A percentile compares a stretch with the other conserved stretches of the same genome.
phyloP scores from a whole-genome alignment of 2,329 filamentous ascomycete genomes.

The Zarea fungicola region DNA sequence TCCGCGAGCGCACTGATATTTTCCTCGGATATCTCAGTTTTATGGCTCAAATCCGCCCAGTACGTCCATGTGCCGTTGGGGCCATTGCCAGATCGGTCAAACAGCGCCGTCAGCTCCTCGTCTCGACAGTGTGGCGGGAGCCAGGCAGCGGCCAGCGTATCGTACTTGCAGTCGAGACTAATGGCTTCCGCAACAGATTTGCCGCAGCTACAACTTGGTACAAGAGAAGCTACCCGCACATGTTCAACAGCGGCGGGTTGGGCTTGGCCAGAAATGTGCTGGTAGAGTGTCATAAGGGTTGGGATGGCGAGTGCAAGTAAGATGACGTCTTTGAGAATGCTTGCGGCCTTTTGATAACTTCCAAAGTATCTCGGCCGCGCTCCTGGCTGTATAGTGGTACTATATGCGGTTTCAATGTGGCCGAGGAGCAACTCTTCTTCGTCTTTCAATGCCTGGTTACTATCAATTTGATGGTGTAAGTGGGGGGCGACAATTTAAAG shows the following conservation, averaged over 20 bases:
- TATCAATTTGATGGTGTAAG: no score
- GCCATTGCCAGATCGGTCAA: constrained; percentile 25
- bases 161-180: constrained; percentile 26
- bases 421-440: not conserved
- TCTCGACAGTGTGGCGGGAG: constrained; percentile 29
- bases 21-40: not conserved
- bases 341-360: not conserved
- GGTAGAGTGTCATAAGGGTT: not conserved
- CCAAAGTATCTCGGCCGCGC: not conserved
- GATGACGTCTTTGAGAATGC: not conserved
- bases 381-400: not conserved
- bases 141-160: constrained; percentile 30
- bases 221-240: no score
- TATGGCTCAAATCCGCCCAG: constrained; percentile 21
- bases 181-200: constrained; percentile 23
- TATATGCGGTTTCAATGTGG: not conserved
- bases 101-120: constrained; percentile 27
- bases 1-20: not conserved
- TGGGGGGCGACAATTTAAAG: no score
- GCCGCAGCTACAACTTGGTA: constrained; percentile 27
- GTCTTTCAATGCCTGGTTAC: no score
- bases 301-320: not conserved
- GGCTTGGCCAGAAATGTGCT: no score
- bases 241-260: no score
- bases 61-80: constrained; percentile 28